phyloP scores from a whole-genome alignment of 2,329 filamentous ascomycete genomes.

The Fusarium acutatum region DNA sequence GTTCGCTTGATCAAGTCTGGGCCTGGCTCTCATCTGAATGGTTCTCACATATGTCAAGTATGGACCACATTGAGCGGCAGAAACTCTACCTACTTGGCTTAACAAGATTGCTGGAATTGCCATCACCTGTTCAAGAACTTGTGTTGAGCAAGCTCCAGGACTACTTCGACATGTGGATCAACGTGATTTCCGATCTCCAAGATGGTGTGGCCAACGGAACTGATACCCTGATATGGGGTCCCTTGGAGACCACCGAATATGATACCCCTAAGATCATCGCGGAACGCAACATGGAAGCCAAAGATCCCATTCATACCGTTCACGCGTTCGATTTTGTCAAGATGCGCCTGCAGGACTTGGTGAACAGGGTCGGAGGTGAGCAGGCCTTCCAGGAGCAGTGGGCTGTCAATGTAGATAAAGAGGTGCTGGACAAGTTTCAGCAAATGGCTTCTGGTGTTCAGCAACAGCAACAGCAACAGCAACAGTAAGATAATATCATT shows the following conservation, averaged over 20 bases:
- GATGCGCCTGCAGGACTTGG: constrained; percentile 66
- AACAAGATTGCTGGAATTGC: constrained; percentile 74
- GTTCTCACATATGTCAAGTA: constrained; percentile 75
- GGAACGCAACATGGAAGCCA: constrained; percentile 61
- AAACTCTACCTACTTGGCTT: constrained; percentile 79
- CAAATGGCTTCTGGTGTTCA: constrained; percentile 40
- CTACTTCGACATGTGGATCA: constrained; percentile 79
- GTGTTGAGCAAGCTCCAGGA: constrained; percentile 72
- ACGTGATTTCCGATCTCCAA: constrained; percentile 71
- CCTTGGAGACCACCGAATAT: constrained; percentile 57
- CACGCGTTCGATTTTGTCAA: constrained; percentile 71
- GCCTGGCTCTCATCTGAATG: constrained; percentile 67
- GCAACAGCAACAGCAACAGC: constrained; percentile 18
- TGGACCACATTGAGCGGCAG: constrained; percentile 70
- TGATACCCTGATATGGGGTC: constrained; percentile 61
- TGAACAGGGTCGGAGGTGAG: constrained; percentile 70
- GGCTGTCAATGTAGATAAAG: constrained; percentile 77
- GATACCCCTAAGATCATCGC: constrained; percentile 64
- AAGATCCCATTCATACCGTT: constrained; percentile 74
- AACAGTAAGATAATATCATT: not conserved
- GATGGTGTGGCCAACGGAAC: constrained; percentile 63
- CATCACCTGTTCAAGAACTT: constrained; percentile 64
- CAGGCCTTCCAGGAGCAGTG: constrained; percentile 73
- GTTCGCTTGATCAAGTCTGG: constrained; percentile 62
- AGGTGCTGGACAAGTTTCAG: constrained; percentile 72